Conservation (phyloP, 75 land plant genomes). For the Adiantum capillusveneris region DNA sequence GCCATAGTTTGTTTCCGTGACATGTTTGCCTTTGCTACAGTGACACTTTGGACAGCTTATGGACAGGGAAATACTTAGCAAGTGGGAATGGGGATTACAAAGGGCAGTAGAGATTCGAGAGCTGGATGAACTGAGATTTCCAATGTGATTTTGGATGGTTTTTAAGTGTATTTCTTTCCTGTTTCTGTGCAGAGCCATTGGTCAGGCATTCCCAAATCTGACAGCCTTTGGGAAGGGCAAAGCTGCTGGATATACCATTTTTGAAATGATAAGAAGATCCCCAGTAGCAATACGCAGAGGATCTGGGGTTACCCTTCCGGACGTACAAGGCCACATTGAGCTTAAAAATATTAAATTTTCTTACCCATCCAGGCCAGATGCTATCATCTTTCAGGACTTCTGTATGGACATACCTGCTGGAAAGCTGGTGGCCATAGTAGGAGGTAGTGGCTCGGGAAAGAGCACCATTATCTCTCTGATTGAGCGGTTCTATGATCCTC, state of each 20-base stretch:
- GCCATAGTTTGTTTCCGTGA: too few relatives aligned
- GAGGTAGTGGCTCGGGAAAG: constrained; percentile 78
- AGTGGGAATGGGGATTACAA: too few relatives aligned
- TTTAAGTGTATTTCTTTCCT: too few relatives aligned
- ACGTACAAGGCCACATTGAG: constrained; percentile 44
- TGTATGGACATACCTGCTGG: constrained; percentile 41
- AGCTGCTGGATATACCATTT: constrained; percentile 73
- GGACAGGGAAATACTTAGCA: too few relatives aligned
- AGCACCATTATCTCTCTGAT: constrained; percentile 54
- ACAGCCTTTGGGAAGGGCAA: constrained; percentile 62
- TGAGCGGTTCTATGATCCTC: constrained; percentile 67
- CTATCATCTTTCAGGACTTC: constrained; percentile 41
- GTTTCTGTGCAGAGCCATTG: constrained; percentile 85
- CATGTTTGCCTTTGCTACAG: too few relatives aligned
- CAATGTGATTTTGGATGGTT: too few relatives aligned
- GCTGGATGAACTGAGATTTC: too few relatives aligned
- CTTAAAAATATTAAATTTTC: constrained; percentile 42
- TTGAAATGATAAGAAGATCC: constrained; percentile 70
- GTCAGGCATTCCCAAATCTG: constrained; percentile 75
- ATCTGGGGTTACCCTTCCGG: not conserved
- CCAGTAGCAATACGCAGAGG: constrained; percentile 1
- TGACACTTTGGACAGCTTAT: too few relatives aligned
- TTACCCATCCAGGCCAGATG: constrained; percentile 59
- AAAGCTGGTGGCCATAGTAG: constrained; percentile 62
- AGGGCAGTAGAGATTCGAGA: too few relatives aligned